phyloP scores from a whole-genome alignment of 176 grass and related monocot species.

The Ananas comosus region DNA sequence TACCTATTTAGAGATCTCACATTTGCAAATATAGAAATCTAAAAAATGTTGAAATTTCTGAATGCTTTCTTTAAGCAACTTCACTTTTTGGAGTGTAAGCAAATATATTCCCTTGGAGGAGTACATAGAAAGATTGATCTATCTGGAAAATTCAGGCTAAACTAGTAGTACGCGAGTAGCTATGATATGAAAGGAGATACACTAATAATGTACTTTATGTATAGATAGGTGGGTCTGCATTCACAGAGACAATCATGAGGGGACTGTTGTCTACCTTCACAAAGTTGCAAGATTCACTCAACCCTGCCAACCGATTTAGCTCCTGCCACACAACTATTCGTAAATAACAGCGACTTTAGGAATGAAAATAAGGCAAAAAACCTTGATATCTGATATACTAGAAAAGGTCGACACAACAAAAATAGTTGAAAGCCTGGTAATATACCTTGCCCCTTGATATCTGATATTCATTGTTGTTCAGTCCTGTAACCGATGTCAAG shows the following conservation, averaged over 20 bases:
- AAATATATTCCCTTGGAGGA: no score
- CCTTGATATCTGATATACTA: neutral
- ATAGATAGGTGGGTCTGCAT: neutral
- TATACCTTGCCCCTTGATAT: constrained; percentile 84
- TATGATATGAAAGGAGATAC: no score
- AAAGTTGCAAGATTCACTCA: constrained; percentile 64
- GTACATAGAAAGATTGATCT: no score
- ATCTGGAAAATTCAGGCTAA: no score
- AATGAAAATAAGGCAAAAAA: neutral
- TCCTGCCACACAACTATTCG: constrained; percentile 39
- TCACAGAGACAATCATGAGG: neutral
- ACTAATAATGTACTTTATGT: neutral
- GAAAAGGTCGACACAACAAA: neutral
- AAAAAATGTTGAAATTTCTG: no score
- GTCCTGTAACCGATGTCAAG: constrained; percentile 76
- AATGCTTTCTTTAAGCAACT: no score
- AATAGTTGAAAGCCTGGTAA: constrained; percentile 6
- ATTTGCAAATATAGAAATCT: no score
- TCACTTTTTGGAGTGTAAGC: no score
- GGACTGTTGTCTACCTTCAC: constrained; percentile 56
- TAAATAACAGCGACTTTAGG: neutral
- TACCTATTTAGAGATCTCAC: no score
- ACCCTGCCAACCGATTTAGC: constrained; percentile 59
- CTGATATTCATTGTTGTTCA: constrained; percentile 96
- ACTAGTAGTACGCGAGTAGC: no score